A percentile compares a stretch with the other conserved stretches of the same genome.
Evolutionary conservation across 2,329 filamentous ascomycete species (phyloP).

Genomic region (Xylariaceae sp.): DNA sequence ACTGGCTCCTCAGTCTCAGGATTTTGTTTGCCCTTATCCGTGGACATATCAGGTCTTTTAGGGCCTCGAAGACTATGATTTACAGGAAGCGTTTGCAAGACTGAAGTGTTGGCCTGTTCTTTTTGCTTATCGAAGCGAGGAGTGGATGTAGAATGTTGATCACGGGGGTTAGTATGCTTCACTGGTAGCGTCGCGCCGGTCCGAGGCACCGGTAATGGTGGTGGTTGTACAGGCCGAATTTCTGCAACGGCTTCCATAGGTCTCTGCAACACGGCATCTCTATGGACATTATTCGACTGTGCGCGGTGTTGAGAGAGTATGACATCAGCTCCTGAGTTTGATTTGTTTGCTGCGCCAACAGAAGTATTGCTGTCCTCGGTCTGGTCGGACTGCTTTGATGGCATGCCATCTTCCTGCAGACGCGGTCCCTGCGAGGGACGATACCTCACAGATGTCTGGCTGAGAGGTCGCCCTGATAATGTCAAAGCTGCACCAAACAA

Average conservation of each 20-base stretch:
- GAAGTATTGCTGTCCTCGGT: slow-evolving; percentile 12
- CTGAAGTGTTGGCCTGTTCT: background rate
- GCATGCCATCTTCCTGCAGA: slow-evolving; percentile 8
- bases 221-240: too few species aligned
- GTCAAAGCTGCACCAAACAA: slow-evolving; percentile 48
- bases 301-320: too few species aligned
- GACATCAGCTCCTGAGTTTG: too few species aligned
- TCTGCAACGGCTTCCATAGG: too few species aligned
- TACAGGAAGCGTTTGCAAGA: background rate
- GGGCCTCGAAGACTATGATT: background rate
- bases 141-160: background rate
- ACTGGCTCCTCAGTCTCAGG: background rate
- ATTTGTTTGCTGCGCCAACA: too few species aligned
- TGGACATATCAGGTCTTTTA: background rate
- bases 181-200: too few species aligned
- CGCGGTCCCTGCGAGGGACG: slow-evolving; percentile 11
- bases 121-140: background rate
- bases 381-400: slow-evolving; percentile 13
- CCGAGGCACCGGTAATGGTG: too few species aligned
- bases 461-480: slow-evolving; percentile 39
- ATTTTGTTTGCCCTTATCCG: background rate
- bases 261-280: too few species aligned
- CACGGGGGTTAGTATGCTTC: too few species aligned
- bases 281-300: too few species aligned
- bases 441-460: slow-evolving; percentile 30